phyloP scores from a whole-genome alignment of 495 filamentous ascomycete species.

The Penicillium crystallinum region DNA sequence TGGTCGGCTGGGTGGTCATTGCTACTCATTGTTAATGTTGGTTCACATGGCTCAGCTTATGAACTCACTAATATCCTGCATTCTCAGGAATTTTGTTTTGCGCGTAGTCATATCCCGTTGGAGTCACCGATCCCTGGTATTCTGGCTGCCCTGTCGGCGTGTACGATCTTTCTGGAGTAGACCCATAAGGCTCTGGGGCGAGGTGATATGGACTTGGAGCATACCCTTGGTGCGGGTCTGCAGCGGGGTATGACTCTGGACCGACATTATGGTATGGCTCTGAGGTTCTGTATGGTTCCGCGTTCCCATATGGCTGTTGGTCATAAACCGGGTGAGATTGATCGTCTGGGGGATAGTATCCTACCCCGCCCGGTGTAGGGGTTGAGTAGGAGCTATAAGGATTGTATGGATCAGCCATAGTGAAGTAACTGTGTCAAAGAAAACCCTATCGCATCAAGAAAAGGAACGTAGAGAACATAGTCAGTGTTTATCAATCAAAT shows the following conservation, averaged over 20 bases:
- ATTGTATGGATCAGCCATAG: constrained; percentile 50
- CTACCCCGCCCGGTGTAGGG: constrained; percentile 21
- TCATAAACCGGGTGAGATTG: constrained; percentile 10
- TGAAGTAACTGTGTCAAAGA: constrained; percentile 1
- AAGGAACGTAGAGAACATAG: not conserved
- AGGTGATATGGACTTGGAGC: constrained; percentile 27
- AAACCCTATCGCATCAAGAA: not conserved
- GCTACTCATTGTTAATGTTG: not conserved
- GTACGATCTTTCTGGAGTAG: constrained; percentile 27
- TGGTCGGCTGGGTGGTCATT: constrained; percentile 18
- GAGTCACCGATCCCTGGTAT: constrained; percentile 41
- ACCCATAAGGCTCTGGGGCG: constrained; percentile 23
- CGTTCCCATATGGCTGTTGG: constrained; percentile 3
- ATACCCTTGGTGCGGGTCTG: constrained; percentile 21
- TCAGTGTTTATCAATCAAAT: not conserved
- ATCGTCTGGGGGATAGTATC: constrained; percentile 26
- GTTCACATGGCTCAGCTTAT: not conserved
- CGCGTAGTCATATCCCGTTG: constrained; percentile 44
- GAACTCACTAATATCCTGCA: constrained; percentile 35
- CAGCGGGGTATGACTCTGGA: not conserved
- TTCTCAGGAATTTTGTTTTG: constrained; percentile 33
- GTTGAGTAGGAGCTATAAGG: constrained; percentile 29
- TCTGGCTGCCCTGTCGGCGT: constrained; percentile 33
- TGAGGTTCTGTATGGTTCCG: constrained; percentile 11
- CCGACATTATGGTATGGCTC: constrained; percentile 21